Percentiles rank a stretch among this genome's conserved stretches.
These are phyloP conservation scores for Saccharum hybrid DNA, from an alignment of 202 grass and related monocot species.

Conservation along the genomic window DNA sequence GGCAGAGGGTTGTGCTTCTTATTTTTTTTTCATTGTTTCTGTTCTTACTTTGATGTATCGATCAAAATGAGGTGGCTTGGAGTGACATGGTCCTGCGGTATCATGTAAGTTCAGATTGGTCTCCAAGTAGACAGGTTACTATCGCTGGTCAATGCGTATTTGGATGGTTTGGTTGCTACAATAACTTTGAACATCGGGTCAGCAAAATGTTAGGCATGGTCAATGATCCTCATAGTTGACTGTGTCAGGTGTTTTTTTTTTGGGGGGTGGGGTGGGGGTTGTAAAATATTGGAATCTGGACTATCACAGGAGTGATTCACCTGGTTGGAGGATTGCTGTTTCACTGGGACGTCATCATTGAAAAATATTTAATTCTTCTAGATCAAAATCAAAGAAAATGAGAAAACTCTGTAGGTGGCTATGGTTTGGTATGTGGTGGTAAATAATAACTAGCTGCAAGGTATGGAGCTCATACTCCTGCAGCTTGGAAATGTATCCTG, in stretches of 20 bases:
- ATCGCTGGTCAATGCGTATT: neutral
- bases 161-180: neutral
- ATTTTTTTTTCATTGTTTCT: slow-evolving; percentile 2
- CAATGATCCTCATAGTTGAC: slow-evolving; percentile 41
- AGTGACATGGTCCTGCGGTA: neutral
- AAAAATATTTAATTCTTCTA: slow-evolving; percentile 16
- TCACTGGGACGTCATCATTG: neutral
- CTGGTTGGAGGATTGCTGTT: neutral
- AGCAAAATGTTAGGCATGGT: slow-evolving; percentile 59
- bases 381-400: slow-evolving; percentile 19
- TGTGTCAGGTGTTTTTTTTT: neutral
- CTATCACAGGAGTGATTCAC: slow-evolving; percentile 22
- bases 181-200: slow-evolving; percentile 38
- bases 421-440: neutral
- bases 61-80: slow-evolving; percentile 2
- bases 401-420: neutral
- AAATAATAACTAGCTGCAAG: slow-evolving; percentile 10
- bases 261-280: neutral
- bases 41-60: neutral
- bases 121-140: slow-evolving; percentile 9
- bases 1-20: neutral
- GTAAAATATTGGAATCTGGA: slow-evolving; percentile 29
- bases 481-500: slow-evolving; percentile 13
- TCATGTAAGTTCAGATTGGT: slow-evolving; percentile 16
- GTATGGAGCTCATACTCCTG: slow-evolving; percentile 10